Evolutionary conservation across 208 protist species (phyloP).

Genomic region (Crithidia thermophila): DNA sequence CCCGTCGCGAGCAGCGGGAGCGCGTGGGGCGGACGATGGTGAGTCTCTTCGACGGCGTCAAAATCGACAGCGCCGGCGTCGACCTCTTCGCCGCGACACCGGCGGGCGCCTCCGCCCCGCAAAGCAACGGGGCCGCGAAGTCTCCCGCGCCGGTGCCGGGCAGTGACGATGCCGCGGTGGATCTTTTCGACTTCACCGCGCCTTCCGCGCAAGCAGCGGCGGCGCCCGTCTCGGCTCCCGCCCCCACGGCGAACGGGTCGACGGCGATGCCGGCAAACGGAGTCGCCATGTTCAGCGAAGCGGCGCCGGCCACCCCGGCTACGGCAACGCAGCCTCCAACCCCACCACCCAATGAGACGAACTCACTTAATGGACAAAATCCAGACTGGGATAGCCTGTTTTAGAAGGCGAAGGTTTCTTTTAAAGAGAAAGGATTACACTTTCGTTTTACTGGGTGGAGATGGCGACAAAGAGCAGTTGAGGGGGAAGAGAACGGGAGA

Average conservation of each 20-base stretch:
- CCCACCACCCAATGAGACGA: neutral
- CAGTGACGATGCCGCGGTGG: neutral
- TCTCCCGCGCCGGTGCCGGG: neutral
- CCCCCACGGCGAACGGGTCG: neutral
- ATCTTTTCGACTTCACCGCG: constrained; percentile 12
- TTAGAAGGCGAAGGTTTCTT: too few species aligned
- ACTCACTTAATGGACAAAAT: neutral
- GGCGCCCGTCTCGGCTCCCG: neutral
- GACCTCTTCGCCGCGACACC: constrained; percentile 13
- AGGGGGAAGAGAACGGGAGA: too few species aligned
- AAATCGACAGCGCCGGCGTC: constrained; percentile 8
- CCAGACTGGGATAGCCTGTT: constrained; percentile 10
- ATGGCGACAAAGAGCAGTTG: too few species aligned
- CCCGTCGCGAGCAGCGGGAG: constrained; percentile 12
- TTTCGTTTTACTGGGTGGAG: too few species aligned
- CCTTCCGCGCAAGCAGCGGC: neutral
- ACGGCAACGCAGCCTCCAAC: neutral
- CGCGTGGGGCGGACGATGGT: constrained; percentile 40
- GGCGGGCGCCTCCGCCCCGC: neutral
- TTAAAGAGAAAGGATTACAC: too few species aligned
- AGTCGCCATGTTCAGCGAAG: too few species aligned
- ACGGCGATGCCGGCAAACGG: neutral
- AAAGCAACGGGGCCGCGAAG: neutral
- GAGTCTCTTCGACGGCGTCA: constrained; percentile 38
- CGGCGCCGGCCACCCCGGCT: neutral